Percentiles rank a stretch among this genome's conserved stretches.
Conservation (phyloP, 1,284 basidiomycete species). For the Leccinum subatratum region DNA sequence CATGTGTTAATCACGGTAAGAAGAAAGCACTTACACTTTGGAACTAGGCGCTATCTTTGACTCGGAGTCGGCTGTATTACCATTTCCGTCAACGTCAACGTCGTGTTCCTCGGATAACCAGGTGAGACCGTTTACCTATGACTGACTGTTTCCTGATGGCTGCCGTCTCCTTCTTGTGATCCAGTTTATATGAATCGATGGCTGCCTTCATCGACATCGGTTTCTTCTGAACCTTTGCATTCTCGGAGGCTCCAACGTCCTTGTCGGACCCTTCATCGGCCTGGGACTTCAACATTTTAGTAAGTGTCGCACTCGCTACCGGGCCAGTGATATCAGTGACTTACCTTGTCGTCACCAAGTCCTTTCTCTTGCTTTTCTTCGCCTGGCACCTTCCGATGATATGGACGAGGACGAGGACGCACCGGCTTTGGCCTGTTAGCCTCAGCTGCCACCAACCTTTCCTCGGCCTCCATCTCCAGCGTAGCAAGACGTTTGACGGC, state of each 20-base stretch:
- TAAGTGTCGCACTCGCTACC: background rate
- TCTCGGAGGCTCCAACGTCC: background rate
- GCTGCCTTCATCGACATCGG: background rate
- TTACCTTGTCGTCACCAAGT: background rate
- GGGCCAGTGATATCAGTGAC: too few relatives aligned
- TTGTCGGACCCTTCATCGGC: background rate
- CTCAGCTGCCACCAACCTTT: background rate
- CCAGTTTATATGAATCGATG: background rate
- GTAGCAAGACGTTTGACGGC: background rate
- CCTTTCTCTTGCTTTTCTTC: background rate
- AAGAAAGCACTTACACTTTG: background rate
- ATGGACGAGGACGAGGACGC: background rate
- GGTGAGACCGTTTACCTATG: background rate
- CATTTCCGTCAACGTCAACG: background rate
- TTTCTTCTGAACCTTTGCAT: background rate
- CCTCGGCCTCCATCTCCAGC: background rate
- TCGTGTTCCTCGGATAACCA: too few relatives aligned
- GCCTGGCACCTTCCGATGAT: background rate
- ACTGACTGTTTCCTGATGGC: background rate
- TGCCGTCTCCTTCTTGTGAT: background rate
- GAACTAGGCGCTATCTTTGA: background rate
- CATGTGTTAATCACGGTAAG: background rate
- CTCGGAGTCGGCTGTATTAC: background rate
- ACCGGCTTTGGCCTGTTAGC: background rate
- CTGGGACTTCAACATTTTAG: background rate